Conservation (phyloP, 768 basidiomycete genomes). For the Lanmaoa pseudosensibilis region DNA sequence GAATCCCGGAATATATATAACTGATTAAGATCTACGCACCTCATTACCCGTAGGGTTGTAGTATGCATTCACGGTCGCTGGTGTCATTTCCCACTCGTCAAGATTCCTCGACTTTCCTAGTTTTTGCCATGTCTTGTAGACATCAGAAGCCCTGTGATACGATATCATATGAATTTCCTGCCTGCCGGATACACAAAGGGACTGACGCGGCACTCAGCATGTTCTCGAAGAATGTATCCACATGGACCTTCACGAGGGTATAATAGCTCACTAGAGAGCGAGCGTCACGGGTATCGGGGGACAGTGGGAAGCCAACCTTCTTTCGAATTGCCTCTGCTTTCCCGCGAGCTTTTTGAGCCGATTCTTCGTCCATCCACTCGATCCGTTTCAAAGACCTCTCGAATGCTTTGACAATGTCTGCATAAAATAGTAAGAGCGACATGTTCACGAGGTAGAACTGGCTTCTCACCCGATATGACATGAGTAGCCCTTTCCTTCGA, state of each 20-base stretch:
- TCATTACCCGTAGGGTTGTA: slow-evolving; percentile 87
- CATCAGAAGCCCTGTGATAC: slow-evolving; percentile 49
- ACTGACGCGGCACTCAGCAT: slow-evolving; percentile 62
- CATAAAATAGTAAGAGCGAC: slow-evolving; percentile 17
- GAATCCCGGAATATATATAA: neutral
- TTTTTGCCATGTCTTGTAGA: slow-evolving; percentile 70
- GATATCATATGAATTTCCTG: slow-evolving; percentile 7
- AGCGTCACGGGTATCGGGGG: slow-evolving; percentile 76
- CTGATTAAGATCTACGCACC: slow-evolving; percentile 38
- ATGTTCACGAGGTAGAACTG: neutral
- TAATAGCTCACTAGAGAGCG: slow-evolving; percentile 76
- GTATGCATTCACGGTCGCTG: slow-evolving; percentile 86
- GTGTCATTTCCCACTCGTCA: slow-evolving; percentile 85
- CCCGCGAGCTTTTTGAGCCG: slow-evolving; percentile 76
- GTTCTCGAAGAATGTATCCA: slow-evolving; percentile 81
- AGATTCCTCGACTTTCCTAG: slow-evolving; percentile 70
- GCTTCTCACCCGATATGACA: slow-evolving; percentile 68
- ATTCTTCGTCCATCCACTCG: slow-evolving; percentile 90
- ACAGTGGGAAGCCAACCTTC: slow-evolving; percentile 92
- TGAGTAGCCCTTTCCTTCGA: slow-evolving; percentile 79
- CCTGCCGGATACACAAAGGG: neutral
- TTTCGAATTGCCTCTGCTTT: slow-evolving; percentile 66
- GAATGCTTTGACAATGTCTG: slow-evolving; percentile 82
- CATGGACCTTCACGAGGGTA: slow-evolving; percentile 58
- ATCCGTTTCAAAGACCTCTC: slow-evolving; percentile 70